Base-by-base conservation (phyloP, 176 grass and related monocot species). In the Typha latifolia region DNA sequence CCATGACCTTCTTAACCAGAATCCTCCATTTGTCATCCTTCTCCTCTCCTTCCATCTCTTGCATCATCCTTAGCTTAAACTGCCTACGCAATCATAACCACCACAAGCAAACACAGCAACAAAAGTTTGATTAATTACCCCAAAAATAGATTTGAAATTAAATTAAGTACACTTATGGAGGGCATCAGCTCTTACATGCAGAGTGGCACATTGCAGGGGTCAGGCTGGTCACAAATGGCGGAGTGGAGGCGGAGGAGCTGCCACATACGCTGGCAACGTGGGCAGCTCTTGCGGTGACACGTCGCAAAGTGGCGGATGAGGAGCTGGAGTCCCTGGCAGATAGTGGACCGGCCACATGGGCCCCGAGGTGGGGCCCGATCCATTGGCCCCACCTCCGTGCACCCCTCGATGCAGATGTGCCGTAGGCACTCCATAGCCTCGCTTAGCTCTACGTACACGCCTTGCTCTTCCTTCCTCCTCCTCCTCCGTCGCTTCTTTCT, bases 201-300 rank as follows among this genome's bases (percentile, higher is more conserved):
- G 72, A 96, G 87, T 14, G 91, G 91, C 21, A 86, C 86, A 55
- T 81, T 70, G 80, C 91, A 96, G 13, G 69, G 12, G 5, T 59
- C 37, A 2, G 16, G 67, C 57, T 3, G 66, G 68, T 69, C 70
- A 37, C 91, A 96, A 68, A 96, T 73, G 52, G 80, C 82, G 14
- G 91, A 71, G 83, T 96, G 91, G 47, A 91, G 91, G 64, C 82
- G 82, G 64, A 96, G 91, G 64, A 96, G 74, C 72, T 96, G 84
- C 91, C 82, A 91, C 87, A 86, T 91, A 49, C 87, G 87, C 68
- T 81, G 85, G 85, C 91, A 96, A 3, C 82, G 71, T 1, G 80
- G n/a, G 91, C 91, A 91, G 82, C 8, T 83, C 55, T 63, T 77
- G 72, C 78, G 75, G 51, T 81, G 71, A 80, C 91, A 96, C 49